These are phyloP conservation scores for Sporobolomyces pararoseus DNA, from an alignment of 768 basidiomycete genomes.

Conservation along the genomic window DNA sequence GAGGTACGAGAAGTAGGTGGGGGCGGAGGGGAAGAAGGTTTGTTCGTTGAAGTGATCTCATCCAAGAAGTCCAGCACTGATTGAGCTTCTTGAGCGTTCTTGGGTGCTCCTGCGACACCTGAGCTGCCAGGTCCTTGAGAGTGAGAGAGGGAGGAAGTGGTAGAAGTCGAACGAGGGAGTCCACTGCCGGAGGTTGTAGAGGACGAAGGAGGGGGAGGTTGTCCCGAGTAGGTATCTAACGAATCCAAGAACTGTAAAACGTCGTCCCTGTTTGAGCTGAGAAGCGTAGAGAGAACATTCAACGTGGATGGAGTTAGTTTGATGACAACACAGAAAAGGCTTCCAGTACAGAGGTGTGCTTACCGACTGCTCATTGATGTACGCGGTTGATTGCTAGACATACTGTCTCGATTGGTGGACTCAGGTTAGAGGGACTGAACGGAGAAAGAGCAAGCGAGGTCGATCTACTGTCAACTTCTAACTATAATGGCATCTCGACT, in stretches of 20 bases:
- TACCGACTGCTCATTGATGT: constrained; percentile 17
- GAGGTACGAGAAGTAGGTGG: not conserved
- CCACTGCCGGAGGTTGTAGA: constrained; percentile 3
- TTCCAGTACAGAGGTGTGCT: not conserved
- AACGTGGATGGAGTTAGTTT: not conserved
- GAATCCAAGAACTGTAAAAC: constrained; percentile 90
- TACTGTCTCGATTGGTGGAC: not conserved
- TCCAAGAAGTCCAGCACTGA: constrained; percentile 46
- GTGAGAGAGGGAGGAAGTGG: constrained; percentile 2
- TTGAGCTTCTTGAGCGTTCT: constrained; percentile 44
- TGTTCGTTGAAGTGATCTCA: constrained; percentile 43
- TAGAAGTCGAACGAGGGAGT: constrained; percentile 27
- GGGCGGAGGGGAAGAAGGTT: constrained; percentile 20
- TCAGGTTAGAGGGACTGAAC: not conserved
- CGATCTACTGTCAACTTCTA: not conserved
- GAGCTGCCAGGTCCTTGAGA: not conserved
- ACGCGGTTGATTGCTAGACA: constrained; percentile 1
- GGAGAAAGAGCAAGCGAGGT: not conserved
- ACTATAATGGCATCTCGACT: constrained; percentile 17
- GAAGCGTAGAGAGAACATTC: not conserved
- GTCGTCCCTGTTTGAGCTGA: constrained; percentile 54
- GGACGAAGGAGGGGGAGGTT: constrained; percentile 27
- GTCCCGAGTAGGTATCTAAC: constrained; percentile 66
- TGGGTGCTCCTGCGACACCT: not conserved
- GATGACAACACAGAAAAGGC: too few relatives aligned